A percentile compares a stretch with the other conserved stretches of the same genome.
Evolutionary conservation across 805 yeast genomes (phyloP).

Genomic region (Suhomyces sp.): DNA sequence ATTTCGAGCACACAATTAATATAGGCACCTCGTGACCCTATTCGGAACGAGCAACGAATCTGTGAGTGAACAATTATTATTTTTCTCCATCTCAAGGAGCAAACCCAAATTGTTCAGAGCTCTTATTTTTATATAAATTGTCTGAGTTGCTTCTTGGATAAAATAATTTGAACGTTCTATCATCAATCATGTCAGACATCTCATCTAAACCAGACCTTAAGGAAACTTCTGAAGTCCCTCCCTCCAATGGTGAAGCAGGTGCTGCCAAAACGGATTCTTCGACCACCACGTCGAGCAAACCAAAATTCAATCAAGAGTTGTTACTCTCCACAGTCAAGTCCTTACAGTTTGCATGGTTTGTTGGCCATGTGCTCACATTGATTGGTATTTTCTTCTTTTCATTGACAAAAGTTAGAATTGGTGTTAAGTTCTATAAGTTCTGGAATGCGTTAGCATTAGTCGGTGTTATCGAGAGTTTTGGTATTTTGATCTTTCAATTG

Average conservation of each 20-base stretch:
- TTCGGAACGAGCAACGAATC: neutral
- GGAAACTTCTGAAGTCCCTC: neutral
- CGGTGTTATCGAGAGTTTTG: constrained; percentile 70
- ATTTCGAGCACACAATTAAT: neutral
- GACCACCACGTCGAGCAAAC: neutral
- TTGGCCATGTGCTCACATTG: constrained; percentile 39
- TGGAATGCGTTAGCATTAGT: constrained; percentile 61
- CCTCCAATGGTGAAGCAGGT: neutral
- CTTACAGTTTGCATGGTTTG: constrained; percentile 76
- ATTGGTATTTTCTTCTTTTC: constrained; percentile 27
- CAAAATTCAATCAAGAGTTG: constrained; percentile 10
- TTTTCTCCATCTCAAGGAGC: neutral
- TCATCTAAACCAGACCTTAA: neutral
- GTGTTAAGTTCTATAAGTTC: constrained; percentile 18
- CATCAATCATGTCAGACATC: constrained; percentile 1
- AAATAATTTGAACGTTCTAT: neutral
- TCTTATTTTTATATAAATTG: neutral
- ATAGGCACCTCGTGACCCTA: constrained; percentile 1
- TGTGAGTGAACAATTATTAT: constrained; percentile 2
- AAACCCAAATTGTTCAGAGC: neutral
- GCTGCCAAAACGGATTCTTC: neutral
- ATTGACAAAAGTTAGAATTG: constrained; percentile 32
- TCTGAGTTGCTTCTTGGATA: neutral
- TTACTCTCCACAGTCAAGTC: constrained; percentile 27
- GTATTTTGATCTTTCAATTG: constrained; percentile 66